Percentiles rank a stretch among this genome's conserved stretches.
Evolutionary conservation across 768 basidiomycete genomes (phyloP).

Genomic region (Podaxis sp.): DNA sequence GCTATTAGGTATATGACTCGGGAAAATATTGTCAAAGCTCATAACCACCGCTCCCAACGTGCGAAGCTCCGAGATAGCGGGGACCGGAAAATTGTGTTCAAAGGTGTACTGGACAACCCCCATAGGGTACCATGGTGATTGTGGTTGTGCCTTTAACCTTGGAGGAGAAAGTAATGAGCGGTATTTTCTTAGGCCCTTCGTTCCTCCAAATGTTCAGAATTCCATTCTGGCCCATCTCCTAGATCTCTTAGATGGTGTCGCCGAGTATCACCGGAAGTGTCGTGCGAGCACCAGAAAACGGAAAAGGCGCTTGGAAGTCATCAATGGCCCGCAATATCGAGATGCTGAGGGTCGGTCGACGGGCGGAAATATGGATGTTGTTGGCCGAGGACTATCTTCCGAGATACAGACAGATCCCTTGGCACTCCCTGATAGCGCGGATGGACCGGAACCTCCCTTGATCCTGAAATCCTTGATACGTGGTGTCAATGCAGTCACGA

Average conservation of each 20-base stretch:
- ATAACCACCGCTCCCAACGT: conserved; percentile 62
- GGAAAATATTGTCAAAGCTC: conserved; percentile 43
- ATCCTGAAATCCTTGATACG: conserved; percentile 46
- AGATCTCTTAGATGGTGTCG: conserved; percentile 45
- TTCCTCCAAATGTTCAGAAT: conserved; percentile 63
- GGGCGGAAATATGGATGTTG: background rate
- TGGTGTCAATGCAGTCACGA: conserved; percentile 83
- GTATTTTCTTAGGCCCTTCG: conserved; percentile 46
- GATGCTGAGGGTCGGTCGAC: conserved; percentile 17
- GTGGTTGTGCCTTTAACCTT: background rate
- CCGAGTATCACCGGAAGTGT: conserved; percentile 35
- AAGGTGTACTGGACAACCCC: conserved; percentile 68
- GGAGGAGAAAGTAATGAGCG: conserved; percentile 10
- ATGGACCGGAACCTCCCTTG: conserved; percentile 23
- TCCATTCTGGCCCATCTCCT: conserved; percentile 46
- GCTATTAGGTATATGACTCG: conserved; percentile 31
- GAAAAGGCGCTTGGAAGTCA: conserved; percentile 25
- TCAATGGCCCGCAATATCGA: conserved; percentile 12
- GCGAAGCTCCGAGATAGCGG: conserved; percentile 38
- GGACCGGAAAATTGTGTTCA: conserved; percentile 66
- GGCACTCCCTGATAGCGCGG: background rate
- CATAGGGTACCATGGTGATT: conserved; percentile 64
- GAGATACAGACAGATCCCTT: background rate
- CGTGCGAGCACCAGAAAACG: conserved; percentile 32
- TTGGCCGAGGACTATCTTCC: background rate